Conservation (phyloP, 2,329 filamentous ascomycete species). For the Penicillium sp. region DNA sequence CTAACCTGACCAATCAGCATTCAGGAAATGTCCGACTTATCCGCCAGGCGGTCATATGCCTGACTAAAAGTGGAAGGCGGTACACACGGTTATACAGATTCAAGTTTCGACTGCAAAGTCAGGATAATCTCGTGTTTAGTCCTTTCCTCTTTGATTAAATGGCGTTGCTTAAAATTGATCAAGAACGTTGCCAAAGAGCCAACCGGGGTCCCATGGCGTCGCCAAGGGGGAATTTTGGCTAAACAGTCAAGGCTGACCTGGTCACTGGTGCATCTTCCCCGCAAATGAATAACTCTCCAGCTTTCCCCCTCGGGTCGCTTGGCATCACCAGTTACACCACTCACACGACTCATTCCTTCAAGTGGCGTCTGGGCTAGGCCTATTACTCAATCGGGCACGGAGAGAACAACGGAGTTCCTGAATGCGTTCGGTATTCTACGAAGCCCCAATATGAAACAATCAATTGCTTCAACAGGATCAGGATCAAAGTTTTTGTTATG, state of each 20-base stretch:
- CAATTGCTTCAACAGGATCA: neutral
- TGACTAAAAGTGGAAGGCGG: neutral
- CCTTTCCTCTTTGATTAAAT: too few relatives aligned
- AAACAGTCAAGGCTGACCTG: neutral
- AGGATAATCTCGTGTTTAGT: neutral
- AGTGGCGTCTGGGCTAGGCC: neutral
- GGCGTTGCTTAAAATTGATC: neutral
- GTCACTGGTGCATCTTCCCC: neutral
- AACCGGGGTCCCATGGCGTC: neutral
- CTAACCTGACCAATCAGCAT: neutral
- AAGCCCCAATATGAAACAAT: neutral
- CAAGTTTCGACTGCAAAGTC: neutral
- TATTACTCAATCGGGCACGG: constrained; percentile 10
- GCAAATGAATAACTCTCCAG: constrained; percentile 1
- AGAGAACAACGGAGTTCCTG: neutral
- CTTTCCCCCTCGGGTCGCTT: neutral
- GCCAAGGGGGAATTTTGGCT: constrained; percentile 5
- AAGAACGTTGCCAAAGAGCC: neutral
- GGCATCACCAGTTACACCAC: constrained; percentile 3
- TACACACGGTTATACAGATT: neutral
- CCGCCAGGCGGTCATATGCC: neutral
- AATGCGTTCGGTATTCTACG: neutral
- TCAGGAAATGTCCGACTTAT: accelerated
- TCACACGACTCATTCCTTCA: neutral
- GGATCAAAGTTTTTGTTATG: neutral